Evolutionary conservation across 106 monocot genomes (phyloP).

Genomic region (Dendrobium nobile): DNA sequence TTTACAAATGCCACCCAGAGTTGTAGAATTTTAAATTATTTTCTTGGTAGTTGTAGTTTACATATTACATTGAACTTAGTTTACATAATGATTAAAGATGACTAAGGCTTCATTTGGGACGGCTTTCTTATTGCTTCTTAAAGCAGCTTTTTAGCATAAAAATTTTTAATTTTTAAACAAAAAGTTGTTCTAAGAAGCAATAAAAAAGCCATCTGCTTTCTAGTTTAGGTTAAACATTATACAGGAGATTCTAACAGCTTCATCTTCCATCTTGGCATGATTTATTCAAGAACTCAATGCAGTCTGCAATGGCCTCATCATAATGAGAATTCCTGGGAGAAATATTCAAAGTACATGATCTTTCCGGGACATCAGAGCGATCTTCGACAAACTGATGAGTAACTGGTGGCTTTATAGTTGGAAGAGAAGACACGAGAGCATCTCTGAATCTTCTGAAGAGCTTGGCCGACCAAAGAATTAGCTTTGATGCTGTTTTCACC

Average conservation of each 20-base stretch:
- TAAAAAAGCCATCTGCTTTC: too few species aligned
- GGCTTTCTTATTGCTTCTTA: too few species aligned
- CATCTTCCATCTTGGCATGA: constrained; percentile 1
- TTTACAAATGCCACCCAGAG: background rate
- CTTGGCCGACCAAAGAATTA: background rate
- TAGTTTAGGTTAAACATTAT: background rate
- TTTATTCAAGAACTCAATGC: constrained; percentile 32
- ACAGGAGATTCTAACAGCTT: background rate
- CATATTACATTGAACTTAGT: too few species aligned
- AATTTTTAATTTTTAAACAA: too few species aligned
- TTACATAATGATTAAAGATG: too few species aligned
- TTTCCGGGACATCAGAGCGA: background rate
- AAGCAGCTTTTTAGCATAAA: too few species aligned
- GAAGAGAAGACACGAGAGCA: constrained; percentile 1
- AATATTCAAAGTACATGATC: background rate
- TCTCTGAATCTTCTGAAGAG: constrained; percentile 5
- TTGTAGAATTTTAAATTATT: background rate
- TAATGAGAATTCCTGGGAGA: constrained; percentile 18
- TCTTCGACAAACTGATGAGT: background rate
- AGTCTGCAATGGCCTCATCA: constrained; percentile 23
- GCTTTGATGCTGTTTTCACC: background rate
- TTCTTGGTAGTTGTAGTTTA: too few species aligned
- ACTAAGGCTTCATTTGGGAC: too few species aligned
- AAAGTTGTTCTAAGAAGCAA: too few species aligned
- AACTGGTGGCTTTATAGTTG: background rate